Percentiles rank a stretch among this genome's conserved stretches.
These are phyloP conservation scores for Xylariaceae sp. DNA, from an alignment of 2,329 filamentous ascomycete genomes.

Conservation along the genomic window DNA sequence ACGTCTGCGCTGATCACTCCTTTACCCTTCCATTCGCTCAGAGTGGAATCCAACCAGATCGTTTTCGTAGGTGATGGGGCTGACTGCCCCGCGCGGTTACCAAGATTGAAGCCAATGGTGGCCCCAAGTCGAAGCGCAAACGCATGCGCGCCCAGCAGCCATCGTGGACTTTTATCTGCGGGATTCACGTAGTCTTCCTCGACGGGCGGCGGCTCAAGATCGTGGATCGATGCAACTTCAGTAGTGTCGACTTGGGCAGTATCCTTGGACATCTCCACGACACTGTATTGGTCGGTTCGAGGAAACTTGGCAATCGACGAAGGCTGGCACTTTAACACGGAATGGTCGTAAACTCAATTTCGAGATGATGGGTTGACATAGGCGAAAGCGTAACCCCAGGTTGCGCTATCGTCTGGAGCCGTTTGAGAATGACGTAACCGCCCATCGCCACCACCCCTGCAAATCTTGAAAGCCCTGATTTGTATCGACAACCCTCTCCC, in stretches of 20 bases:
- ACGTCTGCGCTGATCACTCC: slow-evolving; percentile 24
- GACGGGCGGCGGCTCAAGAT: slow-evolving; percentile 21
- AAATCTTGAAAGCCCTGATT: too few relatives aligned
- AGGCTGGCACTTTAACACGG: background rate
- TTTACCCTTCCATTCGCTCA: slow-evolving; percentile 24
- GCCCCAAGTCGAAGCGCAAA: slow-evolving; percentile 22
- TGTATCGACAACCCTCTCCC: too few relatives aligned
- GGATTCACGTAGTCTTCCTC: slow-evolving; percentile 25
- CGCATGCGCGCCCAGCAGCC: slow-evolving; percentile 27
- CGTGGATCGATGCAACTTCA: slow-evolving; percentile 15
- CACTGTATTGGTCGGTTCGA: background rate
- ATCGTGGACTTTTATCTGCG: slow-evolving; percentile 23
- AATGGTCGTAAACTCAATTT: background rate
- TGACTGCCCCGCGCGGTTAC: slow-evolving; percentile 17
- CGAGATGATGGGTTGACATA: too few relatives aligned
- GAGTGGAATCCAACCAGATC: slow-evolving; percentile 27
- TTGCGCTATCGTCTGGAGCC: too few relatives aligned
- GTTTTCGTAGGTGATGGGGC: slow-evolving; percentile 16
- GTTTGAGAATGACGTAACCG: too few relatives aligned
- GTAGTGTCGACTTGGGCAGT: slow-evolving; percentile 7
- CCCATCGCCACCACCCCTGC: too few relatives aligned
- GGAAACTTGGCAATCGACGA: background rate
- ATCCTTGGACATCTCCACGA: slow-evolving; percentile 6
- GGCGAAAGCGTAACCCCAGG: too few relatives aligned
- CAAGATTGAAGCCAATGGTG: slow-evolving; percentile 22